Evolutionary conservation across 1,284 basidiomycete species (phyloP).

Genomic region (Trichosporon ovoides): DNA sequence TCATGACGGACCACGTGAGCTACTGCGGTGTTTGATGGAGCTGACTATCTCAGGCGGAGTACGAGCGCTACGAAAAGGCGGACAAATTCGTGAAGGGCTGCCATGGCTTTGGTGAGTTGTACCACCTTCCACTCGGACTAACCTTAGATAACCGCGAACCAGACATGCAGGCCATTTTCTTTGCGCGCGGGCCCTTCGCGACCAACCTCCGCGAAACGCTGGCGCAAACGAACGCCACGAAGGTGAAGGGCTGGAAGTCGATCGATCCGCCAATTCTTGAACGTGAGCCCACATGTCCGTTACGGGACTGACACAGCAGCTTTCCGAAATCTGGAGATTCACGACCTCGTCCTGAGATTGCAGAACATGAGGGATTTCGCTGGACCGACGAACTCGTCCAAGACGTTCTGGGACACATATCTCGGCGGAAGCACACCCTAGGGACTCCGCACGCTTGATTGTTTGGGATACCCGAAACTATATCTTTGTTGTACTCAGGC

Average conservation of each 20-base stretch:
- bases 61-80: slow-evolving; percentile 1
- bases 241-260: slow-evolving; percentile 25
- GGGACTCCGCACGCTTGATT: no score
- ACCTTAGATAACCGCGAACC: slow-evolving; percentile 59
- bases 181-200: slow-evolving; percentile 52
- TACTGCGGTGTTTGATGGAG: background rate
- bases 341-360: slow-evolving; percentile 71
- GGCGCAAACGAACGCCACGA: slow-evolving; percentile 45
- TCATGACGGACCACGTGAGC: slow-evolving; percentile 55
- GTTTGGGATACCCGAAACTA: no score
- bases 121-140: background rate
- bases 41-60: slow-evolving; percentile 47
- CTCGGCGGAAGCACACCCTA: background rate
- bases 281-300: slow-evolving; percentile 21
- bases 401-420: background rate
- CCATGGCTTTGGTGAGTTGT: slow-evolving; percentile 13
- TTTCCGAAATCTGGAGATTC: slow-evolving; percentile 78
- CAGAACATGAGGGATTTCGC: slow-evolving; percentile 40
- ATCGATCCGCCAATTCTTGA: slow-evolving; percentile 67
- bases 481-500: no score
- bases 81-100: slow-evolving; percentile 10
- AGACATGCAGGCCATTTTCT: slow-evolving; percentile 83
- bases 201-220: background rate
- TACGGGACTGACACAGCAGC: slow-evolving; percentile 36
- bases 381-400: background rate